Evolutionary conservation across 768 basidiomycete genomes (phyloP).

Genomic region (Fistulinella prunicolor): DNA sequence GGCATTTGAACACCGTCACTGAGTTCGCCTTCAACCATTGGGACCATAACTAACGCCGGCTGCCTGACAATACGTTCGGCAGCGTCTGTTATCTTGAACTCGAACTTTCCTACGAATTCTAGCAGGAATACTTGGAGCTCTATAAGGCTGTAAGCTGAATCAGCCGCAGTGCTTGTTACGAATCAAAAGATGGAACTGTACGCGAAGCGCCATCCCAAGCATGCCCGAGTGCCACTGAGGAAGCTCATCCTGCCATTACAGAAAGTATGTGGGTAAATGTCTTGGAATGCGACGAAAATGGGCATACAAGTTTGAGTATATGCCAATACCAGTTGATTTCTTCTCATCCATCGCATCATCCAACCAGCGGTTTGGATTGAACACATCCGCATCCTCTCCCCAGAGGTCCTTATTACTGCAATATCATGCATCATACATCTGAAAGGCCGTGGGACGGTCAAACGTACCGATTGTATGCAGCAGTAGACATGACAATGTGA

Average conservation of each 20-base stretch:
- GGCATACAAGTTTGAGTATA: slow-evolving; percentile 12
- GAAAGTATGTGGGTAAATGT: background rate
- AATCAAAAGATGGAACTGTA: slow-evolving; percentile 2
- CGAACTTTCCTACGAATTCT: slow-evolving; percentile 52
- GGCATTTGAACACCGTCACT: slow-evolving; percentile 31
- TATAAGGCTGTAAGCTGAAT: slow-evolving; percentile 27
- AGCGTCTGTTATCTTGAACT: slow-evolving; percentile 39
- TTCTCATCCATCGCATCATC: background rate
- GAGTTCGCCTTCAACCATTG: slow-evolving; percentile 33
- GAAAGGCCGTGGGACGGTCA: background rate
- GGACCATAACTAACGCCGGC: slow-evolving; percentile 30
- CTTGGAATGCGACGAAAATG: too few relatives aligned
- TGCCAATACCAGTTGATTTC: slow-evolving; percentile 11
- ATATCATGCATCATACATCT: background rate
- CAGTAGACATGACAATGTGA: slow-evolving; percentile 47
- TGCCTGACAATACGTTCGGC: slow-evolving; percentile 28
- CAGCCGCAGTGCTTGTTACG: background rate
- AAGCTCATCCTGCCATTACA: slow-evolving; percentile 14
- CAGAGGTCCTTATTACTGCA: slow-evolving; percentile 16
- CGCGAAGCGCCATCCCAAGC: slow-evolving; percentile 30
- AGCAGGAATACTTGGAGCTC: slow-evolving; percentile 56
- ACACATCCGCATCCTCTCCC: background rate
- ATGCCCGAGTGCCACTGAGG: slow-evolving; percentile 10
- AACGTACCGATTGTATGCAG: slow-evolving; percentile 54
- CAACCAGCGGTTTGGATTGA: background rate